Evolutionary conservation across 75 land plant genomes (phyloP), one percentile per base, ranked within the genome.

Genomic region (Pinus albicaulis): DNA sequence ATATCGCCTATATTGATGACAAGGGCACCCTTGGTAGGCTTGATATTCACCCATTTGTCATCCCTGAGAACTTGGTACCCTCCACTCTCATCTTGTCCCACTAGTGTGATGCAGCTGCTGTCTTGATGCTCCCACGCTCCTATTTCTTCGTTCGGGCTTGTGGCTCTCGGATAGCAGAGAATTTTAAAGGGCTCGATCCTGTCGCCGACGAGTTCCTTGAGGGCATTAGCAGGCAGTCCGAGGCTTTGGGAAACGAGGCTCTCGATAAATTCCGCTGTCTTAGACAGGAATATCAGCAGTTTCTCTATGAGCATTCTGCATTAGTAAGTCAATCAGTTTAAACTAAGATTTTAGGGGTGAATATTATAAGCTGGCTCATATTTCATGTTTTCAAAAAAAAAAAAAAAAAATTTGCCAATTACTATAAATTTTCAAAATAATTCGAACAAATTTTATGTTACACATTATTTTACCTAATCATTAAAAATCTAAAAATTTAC

Each of bases 1-100:
- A 80, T 77, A 59, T 90, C 90, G n/a, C 82, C 85, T 20, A 90
- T 57, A 38, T 90, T 90, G 60, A 90, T 80, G 22, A 85, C 77
- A 25, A 87, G 73, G 22, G 77, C 71, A 20, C 73, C 90, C 52
- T 70, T 48, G n/a, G 8, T 52, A 5, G 89, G 91, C 7, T 15
- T 62, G 13, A 84, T 82, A 3, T 79, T 76, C 41, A 87, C 75
- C 92, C 92, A 89, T 44, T 80, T 56, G 0, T 77, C 85, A 34
- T 89, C 75, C 55, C 87, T 89, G 69, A 80, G 80, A 28, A 89
- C 87, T 57, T 87, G 78, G 5, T 87, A 84, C n/a, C 89, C 90
- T 8, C 87, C 82, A 17, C 65, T 81, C 14, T 84, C 81, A 69
- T 85, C 85, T 58, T 90, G 90, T 57, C 83, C 76, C 7, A 89